phyloP scores from a whole-genome alignment of 2,329 filamentous ascomycete genomes.

The Zymoseptoria crescenta region DNA sequence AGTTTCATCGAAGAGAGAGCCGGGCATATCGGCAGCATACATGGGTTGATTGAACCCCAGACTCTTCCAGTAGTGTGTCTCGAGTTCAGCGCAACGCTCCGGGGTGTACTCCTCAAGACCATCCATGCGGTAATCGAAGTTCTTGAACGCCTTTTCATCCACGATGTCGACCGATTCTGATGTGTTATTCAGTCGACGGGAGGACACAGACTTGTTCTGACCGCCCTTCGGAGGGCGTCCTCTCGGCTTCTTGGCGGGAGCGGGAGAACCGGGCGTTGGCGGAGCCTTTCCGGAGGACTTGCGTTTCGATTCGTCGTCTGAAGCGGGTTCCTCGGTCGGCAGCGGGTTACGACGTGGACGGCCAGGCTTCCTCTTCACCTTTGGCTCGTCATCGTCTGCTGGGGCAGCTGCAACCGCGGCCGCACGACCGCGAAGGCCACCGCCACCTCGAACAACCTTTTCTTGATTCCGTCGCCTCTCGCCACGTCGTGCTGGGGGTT shows the following conservation, averaged over 20 bases:
- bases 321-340: constrained; percentile 25
- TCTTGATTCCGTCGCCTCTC: constrained; percentile 60
- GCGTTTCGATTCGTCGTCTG: constrained; percentile 20
- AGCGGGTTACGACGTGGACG: constrained; percentile 37
- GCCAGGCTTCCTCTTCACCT: constrained; percentile 43
- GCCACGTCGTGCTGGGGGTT: constrained; percentile 84
- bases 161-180: constrained; percentile 70
- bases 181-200: constrained; percentile 77
- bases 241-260: constrained; percentile 45
- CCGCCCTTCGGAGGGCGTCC: constrained; percentile 47
- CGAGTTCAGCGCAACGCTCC: constrained; percentile 88
- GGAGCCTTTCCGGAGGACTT: constrained; percentile 19
- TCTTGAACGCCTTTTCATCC: constrained; percentile 82
- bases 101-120: constrained; percentile 77
- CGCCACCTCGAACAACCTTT: constrained; percentile 34
- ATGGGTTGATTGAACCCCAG: constrained; percentile 89
- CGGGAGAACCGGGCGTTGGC: constrained; percentile 30
- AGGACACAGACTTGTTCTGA: constrained; percentile 67
- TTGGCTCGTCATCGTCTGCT: constrained; percentile 21
- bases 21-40: constrained; percentile 94
- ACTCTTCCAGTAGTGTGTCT: constrained; percentile 94
- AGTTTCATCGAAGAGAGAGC: constrained; percentile 82
- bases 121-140: constrained; percentile 84
- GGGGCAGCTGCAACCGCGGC: constrained; percentile 18
- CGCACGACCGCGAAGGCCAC: constrained; percentile 23